Evolutionary conservation across 768 basidiomycete species (phyloP), one percentile per base, ranked within the genome.

Genomic region (Plicaturopsis crispa): DNA sequence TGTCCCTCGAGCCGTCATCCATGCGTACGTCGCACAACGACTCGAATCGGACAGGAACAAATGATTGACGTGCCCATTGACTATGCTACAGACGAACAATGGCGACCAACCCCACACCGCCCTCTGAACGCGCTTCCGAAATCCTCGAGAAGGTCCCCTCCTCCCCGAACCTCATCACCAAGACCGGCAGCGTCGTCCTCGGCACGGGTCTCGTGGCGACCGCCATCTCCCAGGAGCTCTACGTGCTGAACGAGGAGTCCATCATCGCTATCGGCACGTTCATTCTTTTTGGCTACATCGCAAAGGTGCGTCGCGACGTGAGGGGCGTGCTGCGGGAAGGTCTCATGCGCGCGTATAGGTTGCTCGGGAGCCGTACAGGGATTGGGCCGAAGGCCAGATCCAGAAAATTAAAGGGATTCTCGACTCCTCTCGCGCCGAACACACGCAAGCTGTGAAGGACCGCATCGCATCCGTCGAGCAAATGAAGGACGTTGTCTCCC

Each of bases 241-340:
- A 97, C 55, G 94, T 99, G 43, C 78, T 94, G 54, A 96, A 96
- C 60, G 93, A 97, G 62, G 96, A 98, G 71, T 80, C 87, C 17
- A 82, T 97, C 47, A 72, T 98, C 33, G 78, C 88, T 24, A 70
- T 82, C 26, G 92, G 88, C 17, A 87, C 85, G 49, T 66, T 84
- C 47, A 80, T 93, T 43, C 78, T 96, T 52, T 75, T 89, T 48
- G 73, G 78, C 33, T 85, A 82, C 59, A 71, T 94, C 51, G 89
- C 75, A 52, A 84, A 81, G 75, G 86, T 83, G 59, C 42, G 73
- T 61, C 19, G 13, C 19, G 3, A 24, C n/a, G n/a, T 30, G 3
- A 12, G 39, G 4, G 10, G 6, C 26, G 11, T 12, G 14, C 8
- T 42, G 22, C 14, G 26, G 14, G 14, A 28, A 28, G 26, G 14